Percentiles rank a stretch among this genome's conserved stretches.
phyloP scores from a whole-genome alignment of 306 rosid species.

The Clitoria ternatea region DNA sequence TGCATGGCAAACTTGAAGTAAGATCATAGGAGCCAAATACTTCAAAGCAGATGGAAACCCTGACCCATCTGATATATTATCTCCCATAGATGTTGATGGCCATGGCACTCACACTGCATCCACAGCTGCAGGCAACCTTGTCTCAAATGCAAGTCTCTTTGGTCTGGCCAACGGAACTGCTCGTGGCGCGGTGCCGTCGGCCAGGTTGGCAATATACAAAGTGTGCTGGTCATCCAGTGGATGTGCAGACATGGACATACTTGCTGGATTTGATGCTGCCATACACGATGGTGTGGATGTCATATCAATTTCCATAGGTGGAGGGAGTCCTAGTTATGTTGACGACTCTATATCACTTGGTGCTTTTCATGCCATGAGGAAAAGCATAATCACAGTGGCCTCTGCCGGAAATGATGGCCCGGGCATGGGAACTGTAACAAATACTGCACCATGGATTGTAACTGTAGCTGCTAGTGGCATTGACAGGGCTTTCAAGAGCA shows the following conservation, averaged over 20 bases:
- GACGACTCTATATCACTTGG: conserved; percentile 65
- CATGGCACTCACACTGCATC: conserved; percentile 96
- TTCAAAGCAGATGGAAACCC: conserved; percentile 65
- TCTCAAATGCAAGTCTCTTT: conserved; percentile 63
- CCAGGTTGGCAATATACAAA: conserved; percentile 80
- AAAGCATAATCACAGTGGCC: conserved; percentile 69
- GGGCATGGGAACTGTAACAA: conserved; percentile 33
- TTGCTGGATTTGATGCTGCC: conserved; percentile 90
- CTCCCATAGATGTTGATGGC: conserved; percentile 74
- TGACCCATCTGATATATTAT: conserved; percentile 53
- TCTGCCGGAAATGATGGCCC: conserved; percentile 93
- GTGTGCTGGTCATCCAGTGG: conserved; percentile 74
- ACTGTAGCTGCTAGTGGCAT: conserved; percentile 86
- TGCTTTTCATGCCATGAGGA: conserved; percentile 75
- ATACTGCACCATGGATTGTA: conserved; percentile 83
- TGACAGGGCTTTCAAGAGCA: conserved; percentile 65
- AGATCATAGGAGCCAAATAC: conserved; percentile 79
- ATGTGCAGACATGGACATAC: conserved; percentile 83
- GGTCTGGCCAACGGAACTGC: conserved; percentile 79
- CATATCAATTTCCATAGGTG: conserved; percentile 85
- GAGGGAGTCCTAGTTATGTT: conserved; percentile 36
- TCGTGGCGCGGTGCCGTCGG: conserved; percentile 82
- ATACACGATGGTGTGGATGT: conserved; percentile 88
- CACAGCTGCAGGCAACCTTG: conserved; percentile 53
- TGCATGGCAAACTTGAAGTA: conserved; percentile 44